Percentiles rank a stretch among this genome's conserved stretches.
phyloP scores from a whole-genome alignment of 192 early-diverging fungal genomes.

The Polychytrium aggregatum region DNA sequence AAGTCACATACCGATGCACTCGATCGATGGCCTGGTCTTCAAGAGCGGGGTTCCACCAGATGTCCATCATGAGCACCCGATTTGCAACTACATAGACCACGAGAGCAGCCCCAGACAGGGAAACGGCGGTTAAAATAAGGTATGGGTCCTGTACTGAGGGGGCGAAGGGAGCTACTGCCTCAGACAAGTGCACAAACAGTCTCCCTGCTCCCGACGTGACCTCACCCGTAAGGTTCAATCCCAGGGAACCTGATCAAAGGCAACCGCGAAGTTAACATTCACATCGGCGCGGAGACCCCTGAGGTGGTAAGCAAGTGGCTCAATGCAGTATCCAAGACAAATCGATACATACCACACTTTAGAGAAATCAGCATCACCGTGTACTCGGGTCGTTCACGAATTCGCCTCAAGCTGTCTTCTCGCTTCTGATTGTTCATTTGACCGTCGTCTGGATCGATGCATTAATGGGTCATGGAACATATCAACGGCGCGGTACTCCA shows the following conservation, averaged over 20 bases:
- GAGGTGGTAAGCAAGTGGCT: no score
- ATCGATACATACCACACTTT: no score
- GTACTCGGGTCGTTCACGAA: constrained; percentile 7
- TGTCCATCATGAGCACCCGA: constrained; percentile 63
- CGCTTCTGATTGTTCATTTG: constrained; percentile 2
- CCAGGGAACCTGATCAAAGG: constrained; percentile 62
- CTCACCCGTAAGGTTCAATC: constrained; percentile 47
- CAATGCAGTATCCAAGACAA: no score
- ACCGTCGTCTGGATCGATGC: background rate
- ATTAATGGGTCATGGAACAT: constrained; percentile 11
- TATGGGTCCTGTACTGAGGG: no score
- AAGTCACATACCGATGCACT: constrained; percentile 45
- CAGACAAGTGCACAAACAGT: no score
- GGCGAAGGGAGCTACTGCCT: no score
- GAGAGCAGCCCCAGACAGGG: background rate
- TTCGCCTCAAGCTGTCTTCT: constrained; percentile 6
- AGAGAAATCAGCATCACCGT: constrained; percentile 52
- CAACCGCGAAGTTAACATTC: no score
- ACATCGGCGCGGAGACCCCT: no score
- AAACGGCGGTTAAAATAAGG: background rate
- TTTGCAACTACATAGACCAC: constrained; percentile 40
- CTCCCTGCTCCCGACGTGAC: no score
- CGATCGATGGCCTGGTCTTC: constrained; percentile 65
- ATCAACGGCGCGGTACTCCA: no score
- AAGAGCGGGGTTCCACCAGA: constrained; percentile 74